Conservation (phyloP, 257 asterid species). For the Nicotiana benthamiana region DNA sequence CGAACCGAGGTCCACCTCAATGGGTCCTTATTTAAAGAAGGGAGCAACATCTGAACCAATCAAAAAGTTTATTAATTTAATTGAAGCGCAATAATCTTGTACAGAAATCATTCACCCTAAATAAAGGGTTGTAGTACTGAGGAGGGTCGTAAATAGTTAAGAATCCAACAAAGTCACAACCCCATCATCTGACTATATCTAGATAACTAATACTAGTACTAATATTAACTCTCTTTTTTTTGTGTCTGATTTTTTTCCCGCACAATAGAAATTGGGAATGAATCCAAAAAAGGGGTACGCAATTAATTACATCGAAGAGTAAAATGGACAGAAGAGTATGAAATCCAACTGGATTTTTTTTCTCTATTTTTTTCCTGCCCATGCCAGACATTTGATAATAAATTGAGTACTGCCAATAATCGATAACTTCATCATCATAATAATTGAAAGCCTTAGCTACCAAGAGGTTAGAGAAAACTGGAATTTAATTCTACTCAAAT, state of each 20-base stretch:
- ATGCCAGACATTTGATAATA: not conserved
- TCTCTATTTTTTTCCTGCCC: not conserved
- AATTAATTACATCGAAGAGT: conserved; percentile 10
- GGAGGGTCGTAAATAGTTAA: not conserved
- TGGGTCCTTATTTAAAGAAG: too few relatives aligned
- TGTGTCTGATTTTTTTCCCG: not conserved
- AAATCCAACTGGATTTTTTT: not conserved
- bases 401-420: not conserved
- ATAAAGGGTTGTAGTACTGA: not conserved
- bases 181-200: conserved; percentile 2
- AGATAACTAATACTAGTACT: not conserved
- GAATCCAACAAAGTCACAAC: conserved; percentile 8
- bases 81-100: too few relatives aligned
- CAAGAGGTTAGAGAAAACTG: not conserved
- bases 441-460: not conserved
- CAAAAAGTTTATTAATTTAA: too few relatives aligned
- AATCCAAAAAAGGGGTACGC: conserved; percentile 6
- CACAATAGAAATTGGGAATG: not conserved
- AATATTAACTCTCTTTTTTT: not conserved
- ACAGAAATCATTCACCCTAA: not conserved
- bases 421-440: not conserved
- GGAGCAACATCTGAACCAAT: too few relatives aligned
- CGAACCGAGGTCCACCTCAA: too few relatives aligned
- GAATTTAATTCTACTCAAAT: not conserved
- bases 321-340: not conserved